phyloP scores from a whole-genome alignment of 345 rosid species.

The Rhizophora apiculata region DNA sequence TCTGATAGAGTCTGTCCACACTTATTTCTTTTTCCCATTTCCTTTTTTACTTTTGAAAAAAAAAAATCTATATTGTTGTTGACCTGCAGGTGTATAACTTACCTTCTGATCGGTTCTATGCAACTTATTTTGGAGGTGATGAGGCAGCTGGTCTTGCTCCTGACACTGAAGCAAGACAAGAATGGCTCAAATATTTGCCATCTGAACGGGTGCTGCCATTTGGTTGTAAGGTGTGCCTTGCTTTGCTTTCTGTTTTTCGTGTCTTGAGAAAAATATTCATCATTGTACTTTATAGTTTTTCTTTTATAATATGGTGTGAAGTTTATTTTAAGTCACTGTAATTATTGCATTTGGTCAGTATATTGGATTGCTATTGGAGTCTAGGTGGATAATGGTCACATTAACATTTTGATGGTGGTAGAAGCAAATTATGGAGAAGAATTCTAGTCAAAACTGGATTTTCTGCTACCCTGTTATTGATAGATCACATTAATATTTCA shows the following conservation, averaged over 20 bases:
- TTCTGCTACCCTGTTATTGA: background rate
- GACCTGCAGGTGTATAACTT: conserved; percentile 59
- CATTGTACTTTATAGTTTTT: background rate
- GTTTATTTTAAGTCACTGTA: too few relatives aligned
- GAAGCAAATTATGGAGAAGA: conserved; percentile 1
- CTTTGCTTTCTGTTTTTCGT: background rate
- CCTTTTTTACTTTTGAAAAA: background rate
- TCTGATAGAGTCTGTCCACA: background rate
- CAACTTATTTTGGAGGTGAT: conserved; percentile 98
- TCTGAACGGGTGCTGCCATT: conserved; percentile 74
- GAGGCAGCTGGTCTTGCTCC: conserved; percentile 82
- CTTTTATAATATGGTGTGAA: too few relatives aligned
- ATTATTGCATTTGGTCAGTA: background rate
- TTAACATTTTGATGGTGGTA: background rate
- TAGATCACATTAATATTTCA: too few relatives aligned
- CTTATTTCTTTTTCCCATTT: background rate
- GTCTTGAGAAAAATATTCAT: background rate
- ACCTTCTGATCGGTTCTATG: conserved; percentile 76
- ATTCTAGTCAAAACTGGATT: background rate
- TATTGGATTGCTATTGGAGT: background rate
- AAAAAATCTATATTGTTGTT: conserved; percentile 4
- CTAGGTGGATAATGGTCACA: background rate
- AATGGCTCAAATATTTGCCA: conserved; percentile 80
- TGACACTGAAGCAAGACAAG: conserved; percentile 79
- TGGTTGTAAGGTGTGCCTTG: conserved; percentile 74